phyloP scores from a whole-genome alignment of 202 grass and related monocot species.

The Zizania palustris region DNA sequence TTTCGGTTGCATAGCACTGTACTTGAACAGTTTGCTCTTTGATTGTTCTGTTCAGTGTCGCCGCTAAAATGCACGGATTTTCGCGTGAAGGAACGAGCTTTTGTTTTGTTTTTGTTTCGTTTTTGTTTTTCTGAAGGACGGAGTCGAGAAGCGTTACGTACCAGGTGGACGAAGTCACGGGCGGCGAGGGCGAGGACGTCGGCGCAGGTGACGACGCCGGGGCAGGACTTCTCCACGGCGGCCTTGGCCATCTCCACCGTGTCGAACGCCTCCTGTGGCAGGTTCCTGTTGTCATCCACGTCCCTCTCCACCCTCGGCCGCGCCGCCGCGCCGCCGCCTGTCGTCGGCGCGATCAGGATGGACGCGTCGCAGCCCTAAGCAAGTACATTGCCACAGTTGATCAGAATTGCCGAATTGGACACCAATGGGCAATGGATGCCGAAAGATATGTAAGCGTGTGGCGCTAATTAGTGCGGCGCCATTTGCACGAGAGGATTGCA shows the following conservation, averaged over 20 bases:
- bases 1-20: slow-evolving; percentile 5
- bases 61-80: neutral
- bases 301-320: slow-evolving; percentile 72
- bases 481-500: neutral
- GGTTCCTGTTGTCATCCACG: slow-evolving; percentile 79
- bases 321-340: neutral
- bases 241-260: slow-evolving; percentile 80
- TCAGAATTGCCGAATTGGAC: neutral
- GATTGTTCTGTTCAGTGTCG: neutral
- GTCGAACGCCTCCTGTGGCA: slow-evolving; percentile 77
- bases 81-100: neutral
- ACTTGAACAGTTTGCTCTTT: neutral
- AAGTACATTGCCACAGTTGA: neutral
- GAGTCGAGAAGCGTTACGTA: slow-evolving; percentile 29
- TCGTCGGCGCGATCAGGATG: slow-evolving; percentile 71
- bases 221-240: slow-evolving; percentile 77
- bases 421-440: no score
- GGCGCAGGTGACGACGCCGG: slow-evolving; percentile 83
- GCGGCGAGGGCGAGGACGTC: slow-evolving; percentile 87
- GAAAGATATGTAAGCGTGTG: neutral
- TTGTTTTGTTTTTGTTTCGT: neutral
- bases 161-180: slow-evolving; percentile 77
- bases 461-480: neutral
- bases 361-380: slow-evolving; percentile 85
- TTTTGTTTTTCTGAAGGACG: neutral